Conservation (phyloP, 768 basidiomycete genomes). For the Boletus tylopilopsis region DNA sequence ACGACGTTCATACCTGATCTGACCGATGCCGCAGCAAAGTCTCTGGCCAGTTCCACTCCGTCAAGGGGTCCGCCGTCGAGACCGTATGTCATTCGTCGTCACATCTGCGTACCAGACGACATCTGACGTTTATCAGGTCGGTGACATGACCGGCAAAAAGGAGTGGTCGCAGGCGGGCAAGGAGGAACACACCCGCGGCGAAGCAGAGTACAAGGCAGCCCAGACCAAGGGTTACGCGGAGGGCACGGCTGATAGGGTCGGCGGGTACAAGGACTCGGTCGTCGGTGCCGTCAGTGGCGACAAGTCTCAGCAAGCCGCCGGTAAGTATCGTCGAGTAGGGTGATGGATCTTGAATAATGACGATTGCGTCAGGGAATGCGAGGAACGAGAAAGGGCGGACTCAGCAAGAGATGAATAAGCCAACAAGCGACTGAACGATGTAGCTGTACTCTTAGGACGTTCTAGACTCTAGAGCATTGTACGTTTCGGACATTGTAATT, state of each 20-base stretch:
- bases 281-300: constrained; percentile 57
- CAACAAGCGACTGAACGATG: not conserved
- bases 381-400: constrained; percentile 51
- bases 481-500: not conserved
- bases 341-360: not conserved
- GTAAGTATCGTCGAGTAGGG: constrained; percentile 25
- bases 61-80: constrained; percentile 36
- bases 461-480: not conserved
- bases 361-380: constrained; percentile 40
- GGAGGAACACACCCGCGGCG: constrained; percentile 48
- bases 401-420: constrained; percentile 53
- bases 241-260: constrained; percentile 41
- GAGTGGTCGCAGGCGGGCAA: constrained; percentile 44
- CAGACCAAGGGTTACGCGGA: constrained; percentile 50
- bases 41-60: constrained; percentile 34
- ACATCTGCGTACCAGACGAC: not conserved
- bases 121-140: constrained; percentile 26
- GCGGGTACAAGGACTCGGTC: constrained; percentile 51
- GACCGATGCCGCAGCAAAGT: constrained; percentile 26
- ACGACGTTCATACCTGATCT: not conserved
- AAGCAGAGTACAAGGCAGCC: constrained; percentile 44
- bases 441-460: not conserved
- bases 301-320: constrained; percentile 44
- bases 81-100: constrained; percentile 19
- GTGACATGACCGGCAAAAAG: constrained; percentile 41